These are phyloP conservation scores for Alternaria postmessia DNA, from an alignment of 2,329 filamentous ascomycete genomes.

Conservation along the genomic window DNA sequence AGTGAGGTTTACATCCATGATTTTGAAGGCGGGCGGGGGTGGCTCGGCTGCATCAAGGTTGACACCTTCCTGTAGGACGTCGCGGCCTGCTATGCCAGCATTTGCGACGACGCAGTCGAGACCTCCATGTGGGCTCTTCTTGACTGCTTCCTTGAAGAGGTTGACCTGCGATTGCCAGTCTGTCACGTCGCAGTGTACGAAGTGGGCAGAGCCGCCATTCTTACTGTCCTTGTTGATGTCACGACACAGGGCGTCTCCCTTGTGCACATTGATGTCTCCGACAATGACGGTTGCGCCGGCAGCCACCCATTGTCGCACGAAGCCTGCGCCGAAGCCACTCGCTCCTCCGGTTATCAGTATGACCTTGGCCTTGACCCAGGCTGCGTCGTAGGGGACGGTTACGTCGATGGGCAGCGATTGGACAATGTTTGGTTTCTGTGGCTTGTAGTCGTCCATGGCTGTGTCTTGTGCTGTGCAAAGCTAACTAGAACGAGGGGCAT, in stretches of 20 bases:
- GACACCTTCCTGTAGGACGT: conserved; percentile 58
- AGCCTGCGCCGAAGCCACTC: conserved; percentile 51
- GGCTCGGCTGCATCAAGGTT: conserved; percentile 57
- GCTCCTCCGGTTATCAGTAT: conserved; percentile 53
- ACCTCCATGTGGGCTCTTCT: conserved; percentile 62
- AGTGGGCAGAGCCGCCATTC: conserved; percentile 59
- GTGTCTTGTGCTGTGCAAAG: not conserved
- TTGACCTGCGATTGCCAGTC: conserved; percentile 70
- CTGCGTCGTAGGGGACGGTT: conserved; percentile 43
- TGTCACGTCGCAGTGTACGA: conserved; percentile 70
- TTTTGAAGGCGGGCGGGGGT: conserved; percentile 60
- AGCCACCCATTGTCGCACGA: conserved; percentile 49
- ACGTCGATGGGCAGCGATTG: conserved; percentile 52
- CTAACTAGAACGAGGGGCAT: not conserved
- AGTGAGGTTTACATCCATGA: conserved; percentile 69
- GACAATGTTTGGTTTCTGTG: conserved; percentile 33
- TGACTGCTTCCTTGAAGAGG: conserved; percentile 67
- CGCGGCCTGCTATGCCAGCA: conserved; percentile 65
- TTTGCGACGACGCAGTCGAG: conserved; percentile 73
- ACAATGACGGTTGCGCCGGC: conserved; percentile 66
- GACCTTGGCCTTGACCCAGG: conserved; percentile 50
- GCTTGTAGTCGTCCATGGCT: conserved; percentile 34
- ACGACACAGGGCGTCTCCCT: conserved; percentile 64
- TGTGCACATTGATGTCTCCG: conserved; percentile 66
- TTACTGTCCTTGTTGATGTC: conserved; percentile 56